Evolutionary conservation across 2,329 filamentous ascomycete species (phyloP).

Genomic region (Cladosporium oxysporum): DNA sequence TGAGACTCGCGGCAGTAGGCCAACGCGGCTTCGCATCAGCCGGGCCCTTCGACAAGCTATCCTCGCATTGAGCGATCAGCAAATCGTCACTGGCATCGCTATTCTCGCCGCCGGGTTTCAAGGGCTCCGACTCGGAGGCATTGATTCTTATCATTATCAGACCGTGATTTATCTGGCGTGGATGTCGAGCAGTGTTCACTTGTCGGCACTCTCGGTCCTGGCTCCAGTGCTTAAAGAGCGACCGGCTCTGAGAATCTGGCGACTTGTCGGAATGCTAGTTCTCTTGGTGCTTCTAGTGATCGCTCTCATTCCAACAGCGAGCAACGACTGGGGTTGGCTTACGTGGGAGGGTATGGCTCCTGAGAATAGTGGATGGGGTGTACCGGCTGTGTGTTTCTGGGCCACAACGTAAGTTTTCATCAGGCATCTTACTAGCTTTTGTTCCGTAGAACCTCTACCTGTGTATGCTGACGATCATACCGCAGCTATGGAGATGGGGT

Average conservation of each 20-base stretch:
- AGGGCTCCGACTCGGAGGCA: conserved; percentile 23
- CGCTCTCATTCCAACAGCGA: conserved; percentile 27
- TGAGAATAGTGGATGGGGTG: conserved; percentile 17
- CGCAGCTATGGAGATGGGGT: conserved; percentile 22
- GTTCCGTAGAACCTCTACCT: neutral
- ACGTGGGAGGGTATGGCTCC: conserved; percentile 10
- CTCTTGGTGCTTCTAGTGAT: conserved; percentile 28
- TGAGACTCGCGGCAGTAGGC: neutral
- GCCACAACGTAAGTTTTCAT: conserved; percentile 16
- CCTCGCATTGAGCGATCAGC: conserved; percentile 13
- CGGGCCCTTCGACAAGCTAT: conserved; percentile 15
- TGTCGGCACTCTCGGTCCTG: conserved; percentile 30
- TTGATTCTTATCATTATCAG: conserved; percentile 33
- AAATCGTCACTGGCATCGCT: conserved; percentile 19
- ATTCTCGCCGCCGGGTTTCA: conserved; percentile 32
- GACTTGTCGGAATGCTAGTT: conserved; percentile 28
- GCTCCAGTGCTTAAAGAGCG: conserved; percentile 22
- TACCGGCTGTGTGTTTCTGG: conserved; percentile 27
- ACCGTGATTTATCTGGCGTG: conserved; percentile 35
- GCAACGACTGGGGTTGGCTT: conserved; percentile 26
- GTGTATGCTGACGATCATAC: neutral
- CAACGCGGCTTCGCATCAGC: neutral
- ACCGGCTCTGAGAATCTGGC: conserved; percentile 25
- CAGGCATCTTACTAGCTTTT: neutral
- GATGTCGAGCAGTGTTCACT: conserved; percentile 34